A percentile compares a stretch with the other conserved stretches of the same genome.
phyloP scores from a whole-genome alignment of 352 stramenopile genomes.

The Pythium aquatile region DNA sequence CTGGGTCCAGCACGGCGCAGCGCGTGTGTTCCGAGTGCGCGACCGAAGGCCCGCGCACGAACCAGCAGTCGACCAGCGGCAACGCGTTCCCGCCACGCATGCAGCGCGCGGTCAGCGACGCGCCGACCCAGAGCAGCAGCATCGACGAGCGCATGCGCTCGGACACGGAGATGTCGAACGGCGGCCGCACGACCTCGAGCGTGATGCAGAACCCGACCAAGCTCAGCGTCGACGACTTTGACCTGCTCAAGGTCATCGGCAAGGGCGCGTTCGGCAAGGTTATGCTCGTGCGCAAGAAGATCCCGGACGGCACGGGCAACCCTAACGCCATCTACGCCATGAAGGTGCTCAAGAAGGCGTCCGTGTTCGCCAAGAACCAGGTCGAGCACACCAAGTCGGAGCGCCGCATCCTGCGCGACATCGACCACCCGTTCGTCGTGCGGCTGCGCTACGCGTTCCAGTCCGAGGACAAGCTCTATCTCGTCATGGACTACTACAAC shows the following conservation, averaged over 20 bases:
- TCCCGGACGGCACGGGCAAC: conserved; percentile 58
- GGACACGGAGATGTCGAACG: conserved; percentile 75
- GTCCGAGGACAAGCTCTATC: conserved; percentile 91
- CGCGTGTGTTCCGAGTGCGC: conserved; percentile 88
- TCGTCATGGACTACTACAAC: conserved; percentile 94
- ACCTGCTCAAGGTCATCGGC: conserved; percentile 94
- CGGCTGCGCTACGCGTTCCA: conserved; percentile 93
- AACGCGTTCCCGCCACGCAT: conserved; percentile 31
- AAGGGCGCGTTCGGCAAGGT: conserved; percentile 97
- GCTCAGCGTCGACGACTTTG: conserved; percentile 92
- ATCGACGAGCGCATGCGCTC: conserved; percentile 54
- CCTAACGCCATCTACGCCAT: conserved; percentile 90
- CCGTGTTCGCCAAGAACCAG: conserved; percentile 91
- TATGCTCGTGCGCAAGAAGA: conserved; percentile 93
- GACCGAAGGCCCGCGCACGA: conserved; percentile 71
- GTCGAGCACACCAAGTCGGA: conserved; percentile 93
- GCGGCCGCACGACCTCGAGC: conserved; percentile 47
- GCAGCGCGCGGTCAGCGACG: conserved; percentile 61
- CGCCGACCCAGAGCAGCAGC: conserved; percentile 28
- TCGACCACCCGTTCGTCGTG: conserved; percentile 93
- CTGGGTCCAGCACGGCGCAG: conserved; percentile 80
- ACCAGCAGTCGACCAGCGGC: conserved; percentile 27
- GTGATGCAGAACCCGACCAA: conserved; percentile 37
- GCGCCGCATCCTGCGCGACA: conserved; percentile 87
- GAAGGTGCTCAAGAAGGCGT: conserved; percentile 93